Base-by-base conservation (phyloP, 2,329 filamentous ascomycete genomes). In the Ascochyta pisi region DNA sequence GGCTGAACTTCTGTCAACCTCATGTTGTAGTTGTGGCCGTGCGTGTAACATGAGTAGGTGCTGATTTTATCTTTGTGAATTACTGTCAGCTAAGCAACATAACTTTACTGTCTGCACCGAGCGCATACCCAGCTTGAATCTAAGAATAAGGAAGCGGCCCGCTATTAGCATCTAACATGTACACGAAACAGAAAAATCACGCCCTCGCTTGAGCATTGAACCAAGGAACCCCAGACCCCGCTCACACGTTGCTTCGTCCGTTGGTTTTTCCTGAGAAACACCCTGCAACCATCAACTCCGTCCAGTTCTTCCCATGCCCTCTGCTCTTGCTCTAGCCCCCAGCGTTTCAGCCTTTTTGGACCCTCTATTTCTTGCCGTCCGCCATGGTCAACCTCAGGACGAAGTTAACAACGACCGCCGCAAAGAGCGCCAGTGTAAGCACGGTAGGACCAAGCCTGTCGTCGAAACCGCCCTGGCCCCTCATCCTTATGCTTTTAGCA, bases 341-440 rank as follows among this genome's bases (percentile, higher is more conserved):
- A 8, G 4, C 7, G 8, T 12, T 24, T 16, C 4, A 24, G 4
- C 37, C 16, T 22, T 43, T 29, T 50, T 19, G 19, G 13, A n/a
- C 8, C 15, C 15, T 23, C 41, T 44, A 44, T 31, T 44, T 44
- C 38, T 60, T 64, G 23, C 63, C 68, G 24, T 59, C 47, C 22
- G 64, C 64, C 59, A 70, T 54, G 31, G 68, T 69, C 49, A 75
- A 37, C 61, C 73, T 71, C 73, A 99, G 80, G 34, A 96, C 88
- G 75, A 99, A 98, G 81, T 99, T 99, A 71, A 97, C 91, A 50
- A 97, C 82, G n/a, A 99, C 91, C 13, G 94, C 95, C 43, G 91
- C 83, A 68, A 97, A 79, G 64, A 99, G 80, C 50, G 94, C 90
- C 68, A 97, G 84, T 44, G 94, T 91, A 76, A 99, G 78, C 47